Evolutionary conservation across 352 stramenopile species (phyloP).

Genomic region (Blastocystis sp.): DNA sequence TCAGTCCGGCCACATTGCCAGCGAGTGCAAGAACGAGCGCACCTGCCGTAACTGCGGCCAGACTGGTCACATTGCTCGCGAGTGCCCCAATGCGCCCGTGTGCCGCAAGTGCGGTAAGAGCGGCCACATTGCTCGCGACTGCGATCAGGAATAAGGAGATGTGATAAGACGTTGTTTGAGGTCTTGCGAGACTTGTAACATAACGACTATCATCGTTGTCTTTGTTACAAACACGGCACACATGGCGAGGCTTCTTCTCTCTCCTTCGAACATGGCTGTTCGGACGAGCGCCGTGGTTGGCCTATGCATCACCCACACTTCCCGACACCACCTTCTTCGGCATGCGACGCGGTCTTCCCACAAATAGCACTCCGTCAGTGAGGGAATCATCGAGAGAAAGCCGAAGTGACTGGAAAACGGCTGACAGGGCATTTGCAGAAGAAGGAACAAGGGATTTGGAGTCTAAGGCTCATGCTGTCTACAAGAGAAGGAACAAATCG

Average conservation of each 20-base stretch:
- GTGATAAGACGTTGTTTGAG: no score
- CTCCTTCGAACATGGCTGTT: slow-evolving; percentile 39
- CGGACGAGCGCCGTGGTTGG: slow-evolving; percentile 24
- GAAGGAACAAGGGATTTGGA: no score
- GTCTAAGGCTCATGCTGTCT: no score
- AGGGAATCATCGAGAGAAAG: neutral
- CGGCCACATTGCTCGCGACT: slow-evolving; percentile 58
- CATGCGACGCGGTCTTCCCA: slow-evolving; percentile 28
- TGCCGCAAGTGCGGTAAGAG: slow-evolving; percentile 42
- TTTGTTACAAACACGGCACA: neutral
- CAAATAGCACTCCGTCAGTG: neutral
- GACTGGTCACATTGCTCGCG: slow-evolving; percentile 69
- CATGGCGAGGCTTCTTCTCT: slow-evolving; percentile 33
- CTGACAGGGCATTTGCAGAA: no score
- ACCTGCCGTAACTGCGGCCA: slow-evolving; percentile 71
- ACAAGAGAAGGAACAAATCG: no score
- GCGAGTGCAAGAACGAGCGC: slow-evolving; percentile 46
- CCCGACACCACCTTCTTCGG: slow-evolving; percentile 9
- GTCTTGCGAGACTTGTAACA: neutral
- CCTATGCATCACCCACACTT: neutral
- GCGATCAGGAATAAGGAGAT: neutral
- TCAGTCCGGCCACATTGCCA: slow-evolving; percentile 24
- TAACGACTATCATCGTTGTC: neutral
- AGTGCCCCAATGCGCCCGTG: slow-evolving; percentile 64
- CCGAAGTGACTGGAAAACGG: no score